phyloP scores from a whole-genome alignment of 2,329 filamentous ascomycete species.

The Domatiomyces globalis region DNA sequence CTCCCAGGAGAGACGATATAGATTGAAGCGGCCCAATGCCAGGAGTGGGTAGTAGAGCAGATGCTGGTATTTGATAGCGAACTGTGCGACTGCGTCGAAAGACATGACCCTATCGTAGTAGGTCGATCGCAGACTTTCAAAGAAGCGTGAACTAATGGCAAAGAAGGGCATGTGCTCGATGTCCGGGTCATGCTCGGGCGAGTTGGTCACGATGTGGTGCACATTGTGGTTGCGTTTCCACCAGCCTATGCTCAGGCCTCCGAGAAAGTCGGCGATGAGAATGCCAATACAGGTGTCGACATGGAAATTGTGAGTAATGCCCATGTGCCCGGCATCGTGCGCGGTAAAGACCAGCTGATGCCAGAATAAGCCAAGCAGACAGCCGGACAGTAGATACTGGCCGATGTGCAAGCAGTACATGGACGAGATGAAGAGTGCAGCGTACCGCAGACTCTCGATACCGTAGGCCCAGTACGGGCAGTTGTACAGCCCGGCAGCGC shows the following conservation, averaged over 20 bases:
- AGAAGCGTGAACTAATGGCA: conserved; percentile 68
- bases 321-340: conserved; percentile 94
- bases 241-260: conserved; percentile 84
- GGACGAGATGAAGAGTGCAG: conserved; percentile 48
- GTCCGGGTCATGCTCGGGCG: conserved; percentile 88
- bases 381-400: conserved; percentile 56
- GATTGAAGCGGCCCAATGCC: conserved; percentile 70
- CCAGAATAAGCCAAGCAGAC: conserved; percentile 74
- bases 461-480: conserved; percentile 74
- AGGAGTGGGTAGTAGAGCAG: conserved; percentile 76
- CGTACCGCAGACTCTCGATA: conserved; percentile 60
- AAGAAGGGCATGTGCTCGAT: conserved; percentile 87
- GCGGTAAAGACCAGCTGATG: conserved; percentile 89
- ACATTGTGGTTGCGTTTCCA: conserved; percentile 97
- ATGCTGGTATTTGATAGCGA: conserved; percentile 59
- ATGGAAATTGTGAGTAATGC: conserved; percentile 82
- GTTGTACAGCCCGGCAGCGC: conserved; percentile 61
- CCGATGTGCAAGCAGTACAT: conserved; percentile 46
- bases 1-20: conserved; percentile 69
- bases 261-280: conserved; percentile 74
- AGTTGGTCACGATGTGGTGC: conserved; percentile 91
- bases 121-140: conserved; percentile 57
- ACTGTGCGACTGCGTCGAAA: conserved; percentile 59
- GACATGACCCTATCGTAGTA: conserved; percentile 72
- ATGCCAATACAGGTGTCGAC: conserved; percentile 77